Percentiles rank a stretch among this genome's conserved stretches.
Conservation (phyloP, 106 monocot genomes). For the Cymbidium sinense region DNA sequence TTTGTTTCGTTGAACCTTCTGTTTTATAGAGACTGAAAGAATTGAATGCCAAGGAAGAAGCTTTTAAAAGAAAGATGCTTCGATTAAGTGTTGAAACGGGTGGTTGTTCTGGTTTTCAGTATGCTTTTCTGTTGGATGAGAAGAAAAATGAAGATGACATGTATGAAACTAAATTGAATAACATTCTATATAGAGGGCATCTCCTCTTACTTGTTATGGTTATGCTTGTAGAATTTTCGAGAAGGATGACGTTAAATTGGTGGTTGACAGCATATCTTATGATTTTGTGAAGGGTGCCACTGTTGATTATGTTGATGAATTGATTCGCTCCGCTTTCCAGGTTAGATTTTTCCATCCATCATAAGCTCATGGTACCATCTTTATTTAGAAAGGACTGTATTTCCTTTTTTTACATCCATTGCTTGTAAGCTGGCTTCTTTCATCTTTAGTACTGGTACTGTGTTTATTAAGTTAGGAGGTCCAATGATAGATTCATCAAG, state of each 20-base stretch:
- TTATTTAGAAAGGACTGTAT: neutral
- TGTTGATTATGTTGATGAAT: conserved; percentile 90
- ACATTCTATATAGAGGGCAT: neutral
- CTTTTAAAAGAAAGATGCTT: conserved; percentile 69
- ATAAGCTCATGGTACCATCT: neutral
- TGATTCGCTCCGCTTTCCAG: conserved; percentile 87
- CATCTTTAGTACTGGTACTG: neutral
- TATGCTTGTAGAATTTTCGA: conserved; percentile 70
- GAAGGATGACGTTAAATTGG: conserved; percentile 80
- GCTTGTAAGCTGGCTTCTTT: neutral
- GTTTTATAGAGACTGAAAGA: conserved; percentile 82
- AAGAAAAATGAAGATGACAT: conserved; percentile 79
- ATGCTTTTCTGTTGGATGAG: conserved; percentile 75
- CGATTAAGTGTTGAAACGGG: conserved; percentile 86
- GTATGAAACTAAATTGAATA: conserved; percentile 16
- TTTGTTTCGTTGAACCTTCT: neutral
- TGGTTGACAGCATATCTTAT: conserved; percentile 86
- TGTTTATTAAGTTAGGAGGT: neutral
- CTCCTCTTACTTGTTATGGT: neutral
- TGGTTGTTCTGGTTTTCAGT: conserved; percentile 98
- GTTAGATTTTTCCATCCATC: conserved; percentile 23
- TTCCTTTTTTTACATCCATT: neutral
- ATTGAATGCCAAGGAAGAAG: conserved; percentile 47
- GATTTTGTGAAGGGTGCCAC: conserved; percentile 98
- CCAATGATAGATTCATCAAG: neutral